A percentile compares a stretch with the other conserved stretches of the same genome.
Evolutionary conservation across 2,329 filamentous ascomycete genomes (phyloP).

Genomic region (Dryadomyces quercus-mongolicae): DNA sequence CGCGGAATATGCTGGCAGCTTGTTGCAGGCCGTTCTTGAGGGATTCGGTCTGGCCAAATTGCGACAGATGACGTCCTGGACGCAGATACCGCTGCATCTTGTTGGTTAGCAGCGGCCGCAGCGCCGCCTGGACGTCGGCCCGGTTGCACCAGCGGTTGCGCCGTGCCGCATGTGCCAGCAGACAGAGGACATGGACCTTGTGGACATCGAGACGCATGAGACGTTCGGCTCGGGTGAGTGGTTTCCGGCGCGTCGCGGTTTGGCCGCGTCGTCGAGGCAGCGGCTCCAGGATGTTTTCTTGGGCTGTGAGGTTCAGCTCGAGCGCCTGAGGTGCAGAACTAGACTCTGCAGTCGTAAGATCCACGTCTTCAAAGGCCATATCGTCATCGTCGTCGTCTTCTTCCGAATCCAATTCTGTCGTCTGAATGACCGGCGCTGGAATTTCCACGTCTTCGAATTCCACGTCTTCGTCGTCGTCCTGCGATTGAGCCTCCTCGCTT

Average conservation of each 20-base stretch:
- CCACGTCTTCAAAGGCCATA: constrained; percentile 1
- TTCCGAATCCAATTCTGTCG: constrained; percentile 8
- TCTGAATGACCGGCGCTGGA: constrained; percentile 13
- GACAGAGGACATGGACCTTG: constrained; percentile 72
- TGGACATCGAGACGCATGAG: constrained; percentile 61
- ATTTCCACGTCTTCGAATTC: constrained; percentile 14
- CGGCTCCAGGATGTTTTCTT: constrained; percentile 23
- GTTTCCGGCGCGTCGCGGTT: constrained; percentile 30
- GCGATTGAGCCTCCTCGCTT: background rate
- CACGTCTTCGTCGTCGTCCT: constrained; percentile 8
- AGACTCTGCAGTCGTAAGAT: background rate
- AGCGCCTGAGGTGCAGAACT: constrained; percentile 20
- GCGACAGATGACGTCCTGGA: constrained; percentile 43
- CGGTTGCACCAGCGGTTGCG: constrained; percentile 90
- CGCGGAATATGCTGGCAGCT: constrained; percentile 53
- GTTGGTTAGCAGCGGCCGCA: constrained; percentile 53
- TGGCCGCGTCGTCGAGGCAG: constrained; percentile 16
- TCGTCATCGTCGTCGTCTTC: constrained; percentile 10
- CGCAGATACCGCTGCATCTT: constrained; percentile 57
- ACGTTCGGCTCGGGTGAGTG: constrained; percentile 41
- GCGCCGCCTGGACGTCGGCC: constrained; percentile 47
- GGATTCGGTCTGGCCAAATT: constrained; percentile 65
- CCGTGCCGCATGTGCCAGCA: constrained; percentile 63
- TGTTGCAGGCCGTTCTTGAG: constrained; percentile 70
- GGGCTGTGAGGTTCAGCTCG: constrained; percentile 40